phyloP scores from a whole-genome alignment of 768 basidiomycete species.

The Lenzites betulinus region DNA sequence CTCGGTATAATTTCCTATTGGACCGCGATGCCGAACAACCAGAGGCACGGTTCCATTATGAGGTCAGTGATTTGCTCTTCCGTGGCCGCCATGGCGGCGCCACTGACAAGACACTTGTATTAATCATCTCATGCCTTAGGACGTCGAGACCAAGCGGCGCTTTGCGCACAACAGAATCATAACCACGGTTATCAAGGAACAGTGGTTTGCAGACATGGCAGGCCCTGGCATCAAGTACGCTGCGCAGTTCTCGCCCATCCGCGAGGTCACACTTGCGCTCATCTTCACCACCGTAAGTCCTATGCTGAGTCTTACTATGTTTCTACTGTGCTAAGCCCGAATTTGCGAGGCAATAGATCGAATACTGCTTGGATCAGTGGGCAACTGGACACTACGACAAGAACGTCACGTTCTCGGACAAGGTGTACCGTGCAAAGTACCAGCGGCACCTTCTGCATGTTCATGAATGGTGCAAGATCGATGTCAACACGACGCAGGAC shows the following conservation, averaged over 20 bases:
- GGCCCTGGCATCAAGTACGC: neutral
- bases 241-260: constrained; percentile 5
- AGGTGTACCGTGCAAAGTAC: neutral
- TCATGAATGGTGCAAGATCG: neutral
- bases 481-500: neutral
- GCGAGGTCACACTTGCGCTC: constrained; percentile 5
- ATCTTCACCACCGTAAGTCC: constrained; percentile 5
- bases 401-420: neutral
- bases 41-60: neutral
- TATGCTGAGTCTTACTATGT: too few relatives aligned
- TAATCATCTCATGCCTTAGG: neutral
- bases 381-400: neutral
- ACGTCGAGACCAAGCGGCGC: neutral
- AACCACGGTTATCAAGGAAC: neutral
- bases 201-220: neutral
- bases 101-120: too few relatives aligned
- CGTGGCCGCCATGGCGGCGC: too few relatives aligned
- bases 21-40: neutral
- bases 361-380: constrained; percentile 3
- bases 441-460: neutral
- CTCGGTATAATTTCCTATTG: neutral
- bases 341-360: too few relatives aligned
- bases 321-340: too few relatives aligned
- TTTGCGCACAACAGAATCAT: neutral
- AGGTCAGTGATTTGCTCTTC: neutral